Percentiles rank a stretch among this genome's conserved stretches.
Conservation (phyloP, 169 alveolate genomes). For the Perkinsus marinus region DNA sequence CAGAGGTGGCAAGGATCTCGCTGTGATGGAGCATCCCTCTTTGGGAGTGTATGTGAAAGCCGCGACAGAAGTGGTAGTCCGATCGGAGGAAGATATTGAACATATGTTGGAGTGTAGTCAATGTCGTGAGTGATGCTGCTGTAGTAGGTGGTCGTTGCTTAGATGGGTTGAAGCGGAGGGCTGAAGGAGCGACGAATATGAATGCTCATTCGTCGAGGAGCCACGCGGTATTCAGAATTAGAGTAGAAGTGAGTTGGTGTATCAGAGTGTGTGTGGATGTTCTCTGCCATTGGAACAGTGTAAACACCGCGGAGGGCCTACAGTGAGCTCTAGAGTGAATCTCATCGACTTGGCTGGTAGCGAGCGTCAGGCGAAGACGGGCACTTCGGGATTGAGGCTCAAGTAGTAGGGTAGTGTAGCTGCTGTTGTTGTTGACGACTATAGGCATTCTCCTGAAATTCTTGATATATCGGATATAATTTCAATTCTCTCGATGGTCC, state of each 20-base stretch:
- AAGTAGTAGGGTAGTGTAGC: background rate
- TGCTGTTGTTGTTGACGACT: background rate
- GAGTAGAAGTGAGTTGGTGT: background rate
- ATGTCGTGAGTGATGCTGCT: background rate
- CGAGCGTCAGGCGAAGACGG: constrained; percentile 8
- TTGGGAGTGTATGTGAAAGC: constrained; percentile 19
- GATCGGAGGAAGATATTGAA: background rate
- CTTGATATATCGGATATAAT: too few relatives aligned
- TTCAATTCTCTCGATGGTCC: too few relatives aligned
- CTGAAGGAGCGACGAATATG: constrained; percentile 48
- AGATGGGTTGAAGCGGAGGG: constrained; percentile 10
- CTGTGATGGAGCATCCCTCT: constrained; percentile 12
- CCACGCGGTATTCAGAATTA: constrained; percentile 52
- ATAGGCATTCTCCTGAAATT: too few relatives aligned
- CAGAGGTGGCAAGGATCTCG: background rate
- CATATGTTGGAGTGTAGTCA: background rate
- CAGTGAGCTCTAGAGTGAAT: background rate
- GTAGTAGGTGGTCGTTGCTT: background rate
- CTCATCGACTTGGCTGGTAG: constrained; percentile 14
- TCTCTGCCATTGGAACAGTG: background rate
- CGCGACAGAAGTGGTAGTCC: background rate
- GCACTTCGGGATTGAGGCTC: background rate
- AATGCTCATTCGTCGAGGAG: constrained; percentile 51
- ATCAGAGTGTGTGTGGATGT: background rate
- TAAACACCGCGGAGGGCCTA: background rate